These are phyloP conservation scores for Coprinopsis sp. DNA, from an alignment of 768 basidiomycete genomes.

Conservation along the genomic window DNA sequence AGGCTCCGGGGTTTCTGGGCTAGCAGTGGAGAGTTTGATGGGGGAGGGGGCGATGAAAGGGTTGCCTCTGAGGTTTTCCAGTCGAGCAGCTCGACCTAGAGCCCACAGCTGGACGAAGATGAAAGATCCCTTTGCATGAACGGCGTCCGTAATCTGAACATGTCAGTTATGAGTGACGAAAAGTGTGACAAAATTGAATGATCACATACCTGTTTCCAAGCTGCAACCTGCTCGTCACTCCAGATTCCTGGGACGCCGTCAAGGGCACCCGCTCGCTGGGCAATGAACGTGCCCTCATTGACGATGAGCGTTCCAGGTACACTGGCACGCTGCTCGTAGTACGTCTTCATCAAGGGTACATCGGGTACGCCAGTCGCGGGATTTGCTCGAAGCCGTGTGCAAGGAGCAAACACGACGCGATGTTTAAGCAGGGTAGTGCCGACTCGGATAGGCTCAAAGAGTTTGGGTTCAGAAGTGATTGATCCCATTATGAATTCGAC, in stretches of 20 bases:
- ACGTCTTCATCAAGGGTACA: constrained; percentile 31
- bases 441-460: too few species aligned
- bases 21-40: constrained; percentile 16
- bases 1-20: constrained; percentile 19
- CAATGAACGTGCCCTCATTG: constrained; percentile 54
- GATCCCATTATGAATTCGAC: too few species aligned
- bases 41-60: constrained; percentile 28
- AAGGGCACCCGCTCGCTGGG: constrained; percentile 27
- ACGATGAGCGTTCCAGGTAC: constrained; percentile 52
- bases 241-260: constrained; percentile 45
- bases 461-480: too few species aligned
- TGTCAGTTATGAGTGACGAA: not conserved
- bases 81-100: constrained; percentile 29
- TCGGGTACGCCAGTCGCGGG: constrained; percentile 32
- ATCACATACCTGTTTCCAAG: constrained; percentile 43
- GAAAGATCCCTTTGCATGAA: constrained; percentile 38
- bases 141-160: constrained; percentile 34
- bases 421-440: constrained; percentile 41
- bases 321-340: constrained; percentile 46
- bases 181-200: not conserved
- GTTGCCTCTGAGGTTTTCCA: constrained; percentile 30
- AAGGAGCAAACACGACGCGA: constrained; percentile 50
- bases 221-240: constrained; percentile 42
- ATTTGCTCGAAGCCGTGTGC: constrained; percentile 41
- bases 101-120: constrained; percentile 47